phyloP scores from a whole-genome alignment of 1,139 yeast genomes.

The Candida mesenterica region DNA sequence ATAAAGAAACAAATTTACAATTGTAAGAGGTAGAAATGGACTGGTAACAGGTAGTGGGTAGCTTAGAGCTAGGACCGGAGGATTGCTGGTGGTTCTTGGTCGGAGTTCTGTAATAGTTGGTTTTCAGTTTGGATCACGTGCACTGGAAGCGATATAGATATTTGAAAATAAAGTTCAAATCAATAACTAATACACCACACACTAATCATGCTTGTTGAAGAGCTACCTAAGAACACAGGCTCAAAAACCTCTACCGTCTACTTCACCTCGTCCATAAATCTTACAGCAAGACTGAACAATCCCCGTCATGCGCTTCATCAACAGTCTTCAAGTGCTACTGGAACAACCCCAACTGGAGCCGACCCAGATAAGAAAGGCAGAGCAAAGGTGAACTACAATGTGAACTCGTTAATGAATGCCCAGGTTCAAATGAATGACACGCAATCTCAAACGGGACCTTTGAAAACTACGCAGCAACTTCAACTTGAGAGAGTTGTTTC shows the following conservation, averaged over 20 bases:
- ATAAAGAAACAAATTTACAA: no score
- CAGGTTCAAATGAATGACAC: constrained; percentile 39
- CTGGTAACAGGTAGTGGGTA: no score
- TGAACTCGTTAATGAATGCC: constrained; percentile 45
- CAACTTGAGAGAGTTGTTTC: constrained; percentile 42
- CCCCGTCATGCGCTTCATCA: constrained; percentile 2
- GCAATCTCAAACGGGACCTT: constrained; percentile 30
- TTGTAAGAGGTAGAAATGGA: no score
- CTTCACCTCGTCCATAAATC: constrained; percentile 44
- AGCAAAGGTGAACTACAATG: constrained; percentile 46
- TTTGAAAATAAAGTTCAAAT: background rate
- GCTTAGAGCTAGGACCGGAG: no score
- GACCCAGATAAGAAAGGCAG: constrained; percentile 23
- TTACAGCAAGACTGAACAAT: constrained; percentile 37
- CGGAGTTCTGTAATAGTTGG: no score
- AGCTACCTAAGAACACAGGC: constrained; percentile 38
- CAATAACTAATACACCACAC: background rate
- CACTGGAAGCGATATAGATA: background rate
- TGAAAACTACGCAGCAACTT: constrained; percentile 44
- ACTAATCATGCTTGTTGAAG: constrained; percentile 42
- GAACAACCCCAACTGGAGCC: constrained; percentile 2
- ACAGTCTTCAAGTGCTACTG: constrained; percentile 9
- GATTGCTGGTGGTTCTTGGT: no score
- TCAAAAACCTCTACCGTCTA: constrained; percentile 39
- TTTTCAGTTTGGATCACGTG: no score